These are phyloP conservation scores for Staphylotrichum longicolle DNA, from an alignment of 495 filamentous ascomycete genomes.

Conservation along the genomic window DNA sequence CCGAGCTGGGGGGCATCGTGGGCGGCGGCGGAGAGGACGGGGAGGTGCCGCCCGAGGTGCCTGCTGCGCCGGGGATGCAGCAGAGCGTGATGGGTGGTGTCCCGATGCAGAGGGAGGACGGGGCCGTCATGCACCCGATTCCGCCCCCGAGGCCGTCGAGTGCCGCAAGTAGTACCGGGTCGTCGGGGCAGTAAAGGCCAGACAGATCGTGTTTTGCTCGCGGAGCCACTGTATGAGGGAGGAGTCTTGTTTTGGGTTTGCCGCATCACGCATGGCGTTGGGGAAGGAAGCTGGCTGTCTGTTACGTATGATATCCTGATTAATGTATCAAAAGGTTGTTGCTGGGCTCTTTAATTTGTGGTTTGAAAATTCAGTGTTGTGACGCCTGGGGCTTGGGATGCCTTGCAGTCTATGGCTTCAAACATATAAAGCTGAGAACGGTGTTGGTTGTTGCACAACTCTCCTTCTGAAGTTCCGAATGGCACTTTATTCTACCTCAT, in stretches of 20 bases:
- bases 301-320: conserved; percentile 4
- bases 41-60: conserved; percentile 18
- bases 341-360: too few species aligned
- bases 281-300: background rate
- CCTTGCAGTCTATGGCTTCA: too few species aligned
- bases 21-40: conserved; percentile 12
- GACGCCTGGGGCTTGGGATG: too few species aligned
- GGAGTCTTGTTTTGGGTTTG: background rate
- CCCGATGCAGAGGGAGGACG: conserved; percentile 47
- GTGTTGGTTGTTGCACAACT: too few species aligned
- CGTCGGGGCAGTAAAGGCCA: conserved; percentile 34
- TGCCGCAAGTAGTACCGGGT: conserved; percentile 41
- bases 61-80: conserved; percentile 23
- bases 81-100: conserved; percentile 41
- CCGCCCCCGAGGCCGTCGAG: conserved; percentile 46
- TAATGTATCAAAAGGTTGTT: background rate
- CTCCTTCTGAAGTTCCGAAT: too few species aligned
- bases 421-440: too few species aligned
- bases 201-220: background rate
- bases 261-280: conserved; percentile 3
- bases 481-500: too few species aligned
- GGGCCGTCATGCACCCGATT: conserved; percentile 25
- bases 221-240: background rate
- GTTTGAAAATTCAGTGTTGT: too few species aligned
- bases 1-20: conserved; percentile 17